Conservation (phyloP, 148 eudicot species). For the Drosera capensis region DNA sequence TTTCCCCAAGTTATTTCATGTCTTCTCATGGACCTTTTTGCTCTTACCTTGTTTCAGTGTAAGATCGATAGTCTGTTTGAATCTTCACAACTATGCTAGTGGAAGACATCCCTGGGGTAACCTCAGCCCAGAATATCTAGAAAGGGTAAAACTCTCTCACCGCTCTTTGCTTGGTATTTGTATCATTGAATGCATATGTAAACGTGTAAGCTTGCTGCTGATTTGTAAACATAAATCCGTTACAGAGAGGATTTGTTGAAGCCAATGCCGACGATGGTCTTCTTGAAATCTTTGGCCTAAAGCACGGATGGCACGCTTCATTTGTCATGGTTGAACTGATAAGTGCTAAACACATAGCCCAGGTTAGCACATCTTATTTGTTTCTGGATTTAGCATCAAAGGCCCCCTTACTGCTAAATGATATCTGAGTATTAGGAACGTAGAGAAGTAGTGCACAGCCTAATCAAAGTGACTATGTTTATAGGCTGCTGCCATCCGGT, state of each 20-base stretch:
- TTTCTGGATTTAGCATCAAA: not conserved
- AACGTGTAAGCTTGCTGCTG: not conserved
- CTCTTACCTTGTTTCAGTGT: no score
- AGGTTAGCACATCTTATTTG: conserved; percentile 26
- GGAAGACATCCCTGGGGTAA: no score
- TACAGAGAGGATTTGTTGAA: conserved; percentile 81
- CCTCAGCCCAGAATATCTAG: no score
- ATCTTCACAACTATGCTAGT: no score
- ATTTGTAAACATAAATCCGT: not conserved
- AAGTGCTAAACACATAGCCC: conserved; percentile 88
- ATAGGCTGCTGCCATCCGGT: conserved; percentile 85
- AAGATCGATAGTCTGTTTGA: no score
- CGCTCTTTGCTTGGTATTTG: no score
- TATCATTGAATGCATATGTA: not conserved
- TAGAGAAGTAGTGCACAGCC: not conserved
- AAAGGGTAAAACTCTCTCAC: no score
- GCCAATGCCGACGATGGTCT: conserved; percentile 87
- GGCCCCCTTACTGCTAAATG: not conserved
- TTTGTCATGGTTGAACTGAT: conserved; percentile 85
- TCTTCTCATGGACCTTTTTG: no score
- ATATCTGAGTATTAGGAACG: not conserved
- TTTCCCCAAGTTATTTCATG: no score
- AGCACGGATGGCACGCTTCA: conserved; percentile 99
- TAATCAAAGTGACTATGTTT: not conserved
- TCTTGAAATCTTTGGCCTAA: conserved; percentile 76